A percentile compares a stretch with the other conserved stretches of the same genome.
Conservation (phyloP, 2,329 filamentous ascomycete genomes). For the Corniculantispora saksenae region DNA sequence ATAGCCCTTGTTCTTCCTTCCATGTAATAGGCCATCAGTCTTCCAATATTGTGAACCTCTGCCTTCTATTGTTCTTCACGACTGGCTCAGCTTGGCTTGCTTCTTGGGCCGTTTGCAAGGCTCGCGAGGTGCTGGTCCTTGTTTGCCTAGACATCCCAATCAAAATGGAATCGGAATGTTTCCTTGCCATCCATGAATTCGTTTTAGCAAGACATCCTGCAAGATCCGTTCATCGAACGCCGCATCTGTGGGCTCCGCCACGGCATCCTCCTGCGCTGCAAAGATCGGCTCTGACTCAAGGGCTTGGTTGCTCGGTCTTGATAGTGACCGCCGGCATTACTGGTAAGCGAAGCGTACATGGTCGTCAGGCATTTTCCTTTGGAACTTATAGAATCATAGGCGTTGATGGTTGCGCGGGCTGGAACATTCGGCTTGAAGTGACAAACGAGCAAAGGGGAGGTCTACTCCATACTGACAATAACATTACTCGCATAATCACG, state of each 20-base stretch:
- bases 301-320: no score
- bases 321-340: no score
- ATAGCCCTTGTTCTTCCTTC: constrained; percentile 1
- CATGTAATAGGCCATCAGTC: not conserved
- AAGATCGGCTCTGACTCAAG: not conserved
- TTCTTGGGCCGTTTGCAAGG: not conserved
- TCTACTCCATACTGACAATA: no score
- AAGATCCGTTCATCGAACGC: constrained; percentile 21
- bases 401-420: no score
- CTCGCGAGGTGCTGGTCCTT: not conserved
- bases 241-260: not conserved
- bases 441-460: no score
- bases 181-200: constrained; percentile 18
- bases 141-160: not conserved
- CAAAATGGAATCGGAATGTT: constrained; percentile 21
- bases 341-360: no score
- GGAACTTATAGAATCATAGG: no score
- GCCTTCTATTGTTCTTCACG: not conserved
- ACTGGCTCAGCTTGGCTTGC: not conserved
- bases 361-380: no score
- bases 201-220: constrained; percentile 18
- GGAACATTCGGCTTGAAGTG: no score
- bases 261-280: not conserved
- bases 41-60: not conserved
- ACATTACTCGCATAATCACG: no score